Base-by-base conservation (phyloP, 176 grass and related monocot genomes). In the Bonia amplexicaulis region DNA sequence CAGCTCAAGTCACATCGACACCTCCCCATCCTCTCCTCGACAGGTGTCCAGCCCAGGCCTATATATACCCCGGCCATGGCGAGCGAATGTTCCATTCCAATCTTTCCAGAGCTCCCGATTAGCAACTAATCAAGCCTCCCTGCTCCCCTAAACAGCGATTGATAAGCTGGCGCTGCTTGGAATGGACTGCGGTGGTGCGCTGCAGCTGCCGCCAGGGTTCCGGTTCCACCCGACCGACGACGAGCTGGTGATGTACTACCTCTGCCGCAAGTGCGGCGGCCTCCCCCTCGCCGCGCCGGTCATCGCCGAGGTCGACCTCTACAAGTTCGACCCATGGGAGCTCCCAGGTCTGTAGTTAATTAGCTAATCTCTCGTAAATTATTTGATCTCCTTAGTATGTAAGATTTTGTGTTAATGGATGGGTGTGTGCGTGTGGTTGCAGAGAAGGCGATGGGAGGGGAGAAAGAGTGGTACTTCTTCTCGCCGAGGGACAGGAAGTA, bases 381-480 rank as follows among this genome's bases (percentile, higher is more conserved):
- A 62, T 12, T 13, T 13, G 59, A 1, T 62, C 23, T 13, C 26
- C 59, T 59, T 23, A 25, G 57, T 3, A 1, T 10, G 57, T 5
- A 6, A 26, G 7, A 62, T 0, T 6, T 6, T 69, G 45, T 31
- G 70, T 15, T 52, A 25, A 59, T 68, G 26, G 20, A 42, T 40
- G 54, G 39, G 55, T 45, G 22, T 16, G 48, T 29, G 61, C 17
- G 9, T 6, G 58, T 0, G 52, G 6, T 62, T 87, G 31, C 74
- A 85, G 94, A 70, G 79, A 90, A 73, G 88, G 92, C 94, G 48
- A 20, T 65, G 67, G 87, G 88, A 2, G 94, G 92, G 9, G 92
- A 86, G 82, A 97, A 97, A 69, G 95, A 97, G 78, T 97, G 95
- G 95, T 97, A 97, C 45, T 97, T 97, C 84, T 97, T 97, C 86